Base-by-base conservation (phyloP, 75 land plant species). In the Chamaecyparis obtusa region DNA sequence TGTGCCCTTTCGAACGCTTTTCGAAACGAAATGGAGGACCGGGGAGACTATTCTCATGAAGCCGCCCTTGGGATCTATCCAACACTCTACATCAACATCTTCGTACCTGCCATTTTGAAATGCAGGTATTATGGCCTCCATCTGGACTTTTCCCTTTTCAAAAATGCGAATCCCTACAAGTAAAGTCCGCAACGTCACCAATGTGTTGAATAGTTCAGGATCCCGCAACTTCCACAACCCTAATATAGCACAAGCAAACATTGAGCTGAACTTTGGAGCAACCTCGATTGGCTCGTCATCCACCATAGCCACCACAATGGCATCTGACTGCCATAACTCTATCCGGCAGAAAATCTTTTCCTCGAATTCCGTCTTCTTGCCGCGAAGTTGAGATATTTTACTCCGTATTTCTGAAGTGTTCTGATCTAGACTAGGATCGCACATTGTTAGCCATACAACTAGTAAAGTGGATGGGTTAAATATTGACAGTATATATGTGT, bases 341-440 rank as follows among this genome's bases (percentile, higher is more conserved):
- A 56, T 4, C 54, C 13, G 19, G 0, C 15, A 4, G 60, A 11
- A 49, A 39, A 1, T 2, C 41, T 1, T 39, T 1, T 39, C 2
- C 41, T 0, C 0, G 13, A 8, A n/a, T n/a, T n/a, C n/a, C n/a
- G n/a, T n/a, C 0, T 11, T 49, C 1, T 0, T 11, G 9, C n/a
- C n/a, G 0, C 0, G 9, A 49, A 49, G 54, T 49, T 49, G 1
- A 49, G 13, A 0, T 11, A 49, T 4, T 56, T 56, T 56, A 0
- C 4, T 56, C 13, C 0, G 1, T 56, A 56, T 13, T 19, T 16
- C 60, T 0, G 21, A 3, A 56, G 4, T 3, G 21, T 16, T 3
- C 5, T 3, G 21, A 56, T 16, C 60, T 10, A 11, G 13, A 56
- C 17, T 3, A 3, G 60, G 60, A 56, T 17, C 21, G 21, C 4